A percentile compares a stretch with the other conserved stretches of the same genome.
Conservation (phyloP, 306 rosid genomes). For the Lathyrus aphaca region DNA sequence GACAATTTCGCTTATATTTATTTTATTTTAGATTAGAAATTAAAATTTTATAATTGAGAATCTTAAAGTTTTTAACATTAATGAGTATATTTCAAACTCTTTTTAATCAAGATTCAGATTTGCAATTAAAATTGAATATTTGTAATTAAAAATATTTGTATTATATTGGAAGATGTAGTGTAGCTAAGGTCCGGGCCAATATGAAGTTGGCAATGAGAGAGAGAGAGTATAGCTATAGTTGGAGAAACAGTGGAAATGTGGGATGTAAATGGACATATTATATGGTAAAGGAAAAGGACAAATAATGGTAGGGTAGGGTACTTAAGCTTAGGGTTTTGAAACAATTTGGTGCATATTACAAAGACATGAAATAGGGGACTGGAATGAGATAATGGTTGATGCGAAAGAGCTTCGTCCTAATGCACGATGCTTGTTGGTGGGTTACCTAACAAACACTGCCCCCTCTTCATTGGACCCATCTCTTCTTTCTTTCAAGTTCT, state of each 20-base stretch:
- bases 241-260: slow-evolving; percentile 39
- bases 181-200: neutral
- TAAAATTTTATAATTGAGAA: too few species aligned
- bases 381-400: slow-evolving; percentile 59
- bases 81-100: too few species aligned
- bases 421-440: slow-evolving; percentile 97
- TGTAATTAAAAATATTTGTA: neutral
- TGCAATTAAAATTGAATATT: too few species aligned
- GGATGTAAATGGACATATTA: slow-evolving; percentile 35
- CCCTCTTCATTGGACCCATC: slow-evolving; percentile 90
- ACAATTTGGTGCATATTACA: slow-evolving; percentile 1
- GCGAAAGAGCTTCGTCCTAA: slow-evolving; percentile 74
- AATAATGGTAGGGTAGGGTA: slow-evolving; percentile 50
- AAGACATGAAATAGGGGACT: slow-evolving; percentile 23
- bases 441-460: slow-evolving; percentile 98
- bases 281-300: slow-evolving; percentile 50
- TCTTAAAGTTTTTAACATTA: too few species aligned
- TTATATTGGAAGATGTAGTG: neutral
- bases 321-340: neutral
- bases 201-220: slow-evolving; percentile 33
- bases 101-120: too few species aligned
- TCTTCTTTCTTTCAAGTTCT: slow-evolving; percentile 36
- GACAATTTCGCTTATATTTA: too few species aligned
- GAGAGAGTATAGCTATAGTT: slow-evolving; percentile 14
- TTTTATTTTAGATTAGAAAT: too few species aligned